Conservation (phyloP, 2,329 filamentous ascomycete genomes). For the Colletotrichum lentis region DNA sequence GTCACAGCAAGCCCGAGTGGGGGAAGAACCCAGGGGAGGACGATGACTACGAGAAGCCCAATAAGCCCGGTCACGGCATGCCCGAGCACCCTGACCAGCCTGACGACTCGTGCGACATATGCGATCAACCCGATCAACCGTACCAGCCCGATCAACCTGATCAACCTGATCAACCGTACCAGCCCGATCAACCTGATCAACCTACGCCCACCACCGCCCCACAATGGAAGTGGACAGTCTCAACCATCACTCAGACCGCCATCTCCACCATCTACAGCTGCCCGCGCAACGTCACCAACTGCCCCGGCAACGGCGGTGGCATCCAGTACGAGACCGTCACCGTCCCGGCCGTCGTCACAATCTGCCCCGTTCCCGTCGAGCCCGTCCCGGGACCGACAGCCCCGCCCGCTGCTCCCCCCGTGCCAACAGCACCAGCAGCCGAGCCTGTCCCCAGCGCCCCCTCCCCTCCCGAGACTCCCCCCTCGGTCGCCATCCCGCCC, state of each 20-base stretch:
- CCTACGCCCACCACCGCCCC: conserved; percentile 39
- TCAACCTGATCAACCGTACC: conserved; percentile 29
- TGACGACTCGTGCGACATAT: conserved; percentile 12
- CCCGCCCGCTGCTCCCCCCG: not conserved
- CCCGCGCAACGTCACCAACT: conserved; percentile 46
- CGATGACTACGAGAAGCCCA: too few relatives aligned
- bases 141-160: conserved; percentile 20
- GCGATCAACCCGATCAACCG: not conserved
- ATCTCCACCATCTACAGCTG: conserved; percentile 53
- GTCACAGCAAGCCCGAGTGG: too few relatives aligned
- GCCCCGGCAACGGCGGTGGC: conserved; percentile 48
- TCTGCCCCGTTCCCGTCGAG: conserved; percentile 53
- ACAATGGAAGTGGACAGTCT: conserved; percentile 51
- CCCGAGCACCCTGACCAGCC: conserved; percentile 6
- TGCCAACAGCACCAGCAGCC: conserved; percentile 12
- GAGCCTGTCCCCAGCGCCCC: conserved; percentile 20
- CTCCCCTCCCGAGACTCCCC: conserved; percentile 22
- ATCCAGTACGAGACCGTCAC: conserved; percentile 49
- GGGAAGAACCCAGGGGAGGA: too few relatives aligned
- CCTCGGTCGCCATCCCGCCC: conserved; percentile 21
- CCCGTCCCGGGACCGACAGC: conserved; percentile 33
- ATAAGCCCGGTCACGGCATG: too few relatives aligned
- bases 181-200: conserved; percentile 30
- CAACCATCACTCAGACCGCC: conserved; percentile 52
- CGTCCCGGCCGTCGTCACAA: conserved; percentile 52